A percentile compares a stretch with the other conserved stretches of the same genome.
Conservation (phyloP, 108 stramenopile genomes). For the Skeletonema grethae region DNA sequence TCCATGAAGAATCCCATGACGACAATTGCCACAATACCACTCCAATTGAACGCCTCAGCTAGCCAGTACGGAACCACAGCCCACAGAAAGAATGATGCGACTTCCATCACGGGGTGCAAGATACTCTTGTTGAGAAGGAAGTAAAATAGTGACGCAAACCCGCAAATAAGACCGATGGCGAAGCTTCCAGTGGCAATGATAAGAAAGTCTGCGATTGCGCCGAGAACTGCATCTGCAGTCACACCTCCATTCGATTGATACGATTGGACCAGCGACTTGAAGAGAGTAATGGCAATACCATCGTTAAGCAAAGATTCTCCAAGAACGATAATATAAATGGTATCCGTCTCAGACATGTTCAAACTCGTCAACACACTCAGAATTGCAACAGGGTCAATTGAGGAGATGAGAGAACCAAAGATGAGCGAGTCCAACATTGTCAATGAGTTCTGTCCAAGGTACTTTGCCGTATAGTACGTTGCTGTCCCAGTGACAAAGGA, state of each 20-base stretch:
- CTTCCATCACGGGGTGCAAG: slow-evolving; percentile 80
- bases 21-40: slow-evolving; percentile 82
- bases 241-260: slow-evolving; percentile 33
- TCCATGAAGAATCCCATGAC: slow-evolving; percentile 71
- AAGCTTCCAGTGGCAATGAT: slow-evolving; percentile 77
- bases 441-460: slow-evolving; percentile 30
- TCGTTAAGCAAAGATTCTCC: slow-evolving; percentile 84
- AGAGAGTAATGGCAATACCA: slow-evolving; percentile 73
- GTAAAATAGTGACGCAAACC: slow-evolving; percentile 68
- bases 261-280: slow-evolving; percentile 52
- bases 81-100: slow-evolving; percentile 86
- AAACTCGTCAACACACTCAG: slow-evolving; percentile 53
- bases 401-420: slow-evolving; percentile 66
- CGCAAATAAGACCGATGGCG: slow-evolving; percentile 75
- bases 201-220: slow-evolving; percentile 54
- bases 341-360: slow-evolving; percentile 50
- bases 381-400: slow-evolving; percentile 66
- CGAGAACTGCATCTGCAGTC: slow-evolving; percentile 37
- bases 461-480: slow-evolving; percentile 52
- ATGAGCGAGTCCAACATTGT: slow-evolving; percentile 50
- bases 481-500: slow-evolving; percentile 72
- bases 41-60: slow-evolving; percentile 79
- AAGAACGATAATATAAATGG: slow-evolving; percentile 69
- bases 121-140: slow-evolving; percentile 80
- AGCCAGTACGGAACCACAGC: slow-evolving; percentile 90